Evolutionary conservation across 257 asterid genomes (phyloP).

Genomic region (Solanum medicagineum): DNA sequence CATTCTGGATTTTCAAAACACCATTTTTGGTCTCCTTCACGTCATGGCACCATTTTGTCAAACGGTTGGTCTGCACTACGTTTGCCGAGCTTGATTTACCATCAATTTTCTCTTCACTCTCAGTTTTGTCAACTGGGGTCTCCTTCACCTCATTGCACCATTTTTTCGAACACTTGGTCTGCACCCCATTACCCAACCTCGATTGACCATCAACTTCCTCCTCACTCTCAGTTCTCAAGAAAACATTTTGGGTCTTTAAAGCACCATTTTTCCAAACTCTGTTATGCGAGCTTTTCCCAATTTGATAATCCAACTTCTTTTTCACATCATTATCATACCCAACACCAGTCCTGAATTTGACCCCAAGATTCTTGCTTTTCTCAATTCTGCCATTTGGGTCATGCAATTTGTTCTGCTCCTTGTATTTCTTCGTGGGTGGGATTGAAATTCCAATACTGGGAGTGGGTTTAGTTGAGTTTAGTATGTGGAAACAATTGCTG

Average conservation of each 20-base stretch:
- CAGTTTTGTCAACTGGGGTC: background rate
- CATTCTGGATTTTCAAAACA: too few relatives aligned
- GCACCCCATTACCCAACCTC: background rate
- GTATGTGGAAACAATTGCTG: conserved; percentile 32
- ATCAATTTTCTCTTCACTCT: background rate
- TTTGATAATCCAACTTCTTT: background rate
- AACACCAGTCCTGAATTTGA: conserved; percentile 4
- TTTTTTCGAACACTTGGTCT: conserved; percentile 67
- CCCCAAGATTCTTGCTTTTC: conserved; percentile 7
- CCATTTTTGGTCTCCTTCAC: background rate
- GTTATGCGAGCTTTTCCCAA: background rate
- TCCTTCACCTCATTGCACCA: conserved; percentile 11
- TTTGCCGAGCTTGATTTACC: background rate
- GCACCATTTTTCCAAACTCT: background rate
- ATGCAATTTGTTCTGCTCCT: conserved; percentile 13
- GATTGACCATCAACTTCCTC: background rate
- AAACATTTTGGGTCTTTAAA: conserved; percentile 8
- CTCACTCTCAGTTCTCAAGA: background rate
- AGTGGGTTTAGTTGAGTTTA: conserved; percentile 24
- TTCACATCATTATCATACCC: conserved; percentile 8
- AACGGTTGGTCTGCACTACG: conserved; percentile 32
- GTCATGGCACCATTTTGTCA: conserved; percentile 50
- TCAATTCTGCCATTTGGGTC: conserved; percentile 10
- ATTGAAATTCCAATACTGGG: conserved; percentile 27
- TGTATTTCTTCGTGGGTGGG: conserved; percentile 20